Evolutionary conservation across 2,329 filamentous ascomycete species (phyloP).

Genomic region (Hypomyces rosellus): DNA sequence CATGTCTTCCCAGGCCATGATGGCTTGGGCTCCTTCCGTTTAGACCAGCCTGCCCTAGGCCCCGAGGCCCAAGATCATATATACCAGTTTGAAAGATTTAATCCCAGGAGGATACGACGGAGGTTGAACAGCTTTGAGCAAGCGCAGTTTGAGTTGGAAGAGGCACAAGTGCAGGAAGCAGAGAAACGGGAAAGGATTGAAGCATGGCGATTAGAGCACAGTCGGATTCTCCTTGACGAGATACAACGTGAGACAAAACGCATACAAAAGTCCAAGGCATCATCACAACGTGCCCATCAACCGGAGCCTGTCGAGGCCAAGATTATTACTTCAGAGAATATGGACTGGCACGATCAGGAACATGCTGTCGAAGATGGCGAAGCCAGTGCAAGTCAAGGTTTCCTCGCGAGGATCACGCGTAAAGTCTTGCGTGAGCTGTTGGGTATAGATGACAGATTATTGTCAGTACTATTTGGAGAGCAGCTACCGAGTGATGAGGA

Average conservation of each 20-base stretch:
- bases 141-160: constrained; percentile 44
- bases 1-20: constrained; percentile 85
- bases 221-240: constrained; percentile 75
- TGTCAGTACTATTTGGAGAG: constrained; percentile 85
- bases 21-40: constrained; percentile 77
- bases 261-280: constrained; percentile 56
- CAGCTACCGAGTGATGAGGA: constrained; percentile 52
- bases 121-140: constrained; percentile 48
- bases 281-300: constrained; percentile 23
- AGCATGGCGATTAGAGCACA: constrained; percentile 87
- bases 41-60: constrained; percentile 50
- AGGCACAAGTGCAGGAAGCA: constrained; percentile 53
- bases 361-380: constrained; percentile 33
- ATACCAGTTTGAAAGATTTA: constrained; percentile 83
- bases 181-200: constrained; percentile 83
- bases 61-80: constrained; percentile 70
- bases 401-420: constrained; percentile 76
- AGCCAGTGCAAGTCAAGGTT: constrained; percentile 50
- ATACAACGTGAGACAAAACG: constrained; percentile 78
- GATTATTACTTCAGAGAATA: constrained; percentile 30
- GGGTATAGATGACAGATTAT: constrained; percentile 78
- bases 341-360: constrained; percentile 42
- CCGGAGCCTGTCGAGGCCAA: constrained; percentile 14
- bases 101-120: constrained; percentile 59
- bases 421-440: constrained; percentile 85